Evolutionary conservation across 768 basidiomycete genomes (phyloP).

Genomic region (Asterophora lycoperdoides): DNA sequence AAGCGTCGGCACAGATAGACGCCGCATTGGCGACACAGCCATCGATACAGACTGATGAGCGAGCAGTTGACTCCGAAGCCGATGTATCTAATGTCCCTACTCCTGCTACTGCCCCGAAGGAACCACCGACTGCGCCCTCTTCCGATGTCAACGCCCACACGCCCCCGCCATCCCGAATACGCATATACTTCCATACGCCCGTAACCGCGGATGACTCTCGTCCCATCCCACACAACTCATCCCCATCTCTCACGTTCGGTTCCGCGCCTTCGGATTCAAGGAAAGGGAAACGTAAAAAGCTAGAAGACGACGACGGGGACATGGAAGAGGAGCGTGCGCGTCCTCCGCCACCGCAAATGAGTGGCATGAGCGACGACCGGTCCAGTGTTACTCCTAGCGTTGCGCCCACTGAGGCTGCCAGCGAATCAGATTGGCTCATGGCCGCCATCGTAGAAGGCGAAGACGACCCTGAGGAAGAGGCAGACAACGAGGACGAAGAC

Average conservation of each 20-base stretch:
- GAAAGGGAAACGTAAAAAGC: constrained; percentile 85
- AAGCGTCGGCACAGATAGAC: background rate
- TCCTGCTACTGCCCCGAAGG: constrained; percentile 22
- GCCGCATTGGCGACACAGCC: background rate
- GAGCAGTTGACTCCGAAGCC: constrained; percentile 24
- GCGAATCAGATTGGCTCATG: constrained; percentile 87
- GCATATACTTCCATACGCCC: constrained; percentile 91
- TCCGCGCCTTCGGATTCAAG: constrained; percentile 53
- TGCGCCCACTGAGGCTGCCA: constrained; percentile 67
- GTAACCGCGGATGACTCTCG: constrained; percentile 77
- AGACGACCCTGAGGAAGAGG: constrained; percentile 49
- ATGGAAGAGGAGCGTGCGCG: constrained; percentile 65
- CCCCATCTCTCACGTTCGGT: constrained; percentile 46
- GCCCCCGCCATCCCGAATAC: constrained; percentile 72
- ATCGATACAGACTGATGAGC: constrained; percentile 1
- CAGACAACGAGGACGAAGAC: constrained; percentile 35
- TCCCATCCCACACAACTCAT: constrained; percentile 60
- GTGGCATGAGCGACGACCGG: constrained; percentile 49
- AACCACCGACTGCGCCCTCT: constrained; percentile 20
- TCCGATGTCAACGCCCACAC: constrained; percentile 34
- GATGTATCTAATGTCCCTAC: constrained; percentile 21
- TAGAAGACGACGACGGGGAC: constrained; percentile 85
- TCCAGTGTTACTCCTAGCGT: constrained; percentile 54
- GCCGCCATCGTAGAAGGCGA: constrained; percentile 78
- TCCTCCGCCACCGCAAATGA: constrained; percentile 58